Evolutionary conservation across 1,284 basidiomycete genomes (phyloP).

Genomic region (Rhodotorula sp.): DNA sequence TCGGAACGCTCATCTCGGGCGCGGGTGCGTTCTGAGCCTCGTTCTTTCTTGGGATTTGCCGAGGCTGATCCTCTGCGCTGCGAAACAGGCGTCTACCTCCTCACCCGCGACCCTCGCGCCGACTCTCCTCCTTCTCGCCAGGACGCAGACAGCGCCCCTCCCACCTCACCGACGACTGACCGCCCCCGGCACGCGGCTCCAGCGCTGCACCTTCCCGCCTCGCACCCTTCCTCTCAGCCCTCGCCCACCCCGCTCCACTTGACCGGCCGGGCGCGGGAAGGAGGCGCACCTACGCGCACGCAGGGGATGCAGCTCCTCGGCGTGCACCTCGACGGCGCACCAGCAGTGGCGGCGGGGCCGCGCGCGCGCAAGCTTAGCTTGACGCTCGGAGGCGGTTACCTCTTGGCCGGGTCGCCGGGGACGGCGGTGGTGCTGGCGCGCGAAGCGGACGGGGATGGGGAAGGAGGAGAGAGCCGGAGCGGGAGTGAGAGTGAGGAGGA

Average conservation of each 20-base stretch:
- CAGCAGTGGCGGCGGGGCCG: too few relatives aligned
- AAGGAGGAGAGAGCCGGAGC: not conserved
- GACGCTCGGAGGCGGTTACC: slow-evolving; percentile 11
- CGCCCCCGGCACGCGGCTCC: not conserved
- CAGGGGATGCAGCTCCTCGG: not conserved
- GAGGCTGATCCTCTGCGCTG: not conserved
- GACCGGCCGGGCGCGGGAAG: too few relatives aligned
- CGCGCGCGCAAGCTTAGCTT: not conserved
- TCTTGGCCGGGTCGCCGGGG: slow-evolving; percentile 5
- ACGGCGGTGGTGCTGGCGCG: not conserved
- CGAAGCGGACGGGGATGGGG: not conserved
- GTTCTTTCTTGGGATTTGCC: too few relatives aligned
- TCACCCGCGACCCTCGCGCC: slow-evolving; percentile 17
- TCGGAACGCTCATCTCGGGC: slow-evolving; percentile 49
- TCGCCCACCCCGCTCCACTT: not conserved
- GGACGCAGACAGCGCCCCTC: not conserved
- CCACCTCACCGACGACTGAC: not conserved
- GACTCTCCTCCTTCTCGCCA: not conserved
- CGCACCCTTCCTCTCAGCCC: not conserved
- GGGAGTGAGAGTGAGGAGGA: not conserved
- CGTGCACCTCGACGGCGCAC: not conserved
- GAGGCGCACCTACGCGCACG: too few relatives aligned
- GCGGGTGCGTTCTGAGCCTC: slow-evolving; percentile 9
- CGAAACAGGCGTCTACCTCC: slow-evolving; percentile 28
- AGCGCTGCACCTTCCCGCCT: not conserved